phyloP scores from a whole-genome alignment of 2,329 filamentous ascomycete species.

The Stemphylium lycopersici region DNA sequence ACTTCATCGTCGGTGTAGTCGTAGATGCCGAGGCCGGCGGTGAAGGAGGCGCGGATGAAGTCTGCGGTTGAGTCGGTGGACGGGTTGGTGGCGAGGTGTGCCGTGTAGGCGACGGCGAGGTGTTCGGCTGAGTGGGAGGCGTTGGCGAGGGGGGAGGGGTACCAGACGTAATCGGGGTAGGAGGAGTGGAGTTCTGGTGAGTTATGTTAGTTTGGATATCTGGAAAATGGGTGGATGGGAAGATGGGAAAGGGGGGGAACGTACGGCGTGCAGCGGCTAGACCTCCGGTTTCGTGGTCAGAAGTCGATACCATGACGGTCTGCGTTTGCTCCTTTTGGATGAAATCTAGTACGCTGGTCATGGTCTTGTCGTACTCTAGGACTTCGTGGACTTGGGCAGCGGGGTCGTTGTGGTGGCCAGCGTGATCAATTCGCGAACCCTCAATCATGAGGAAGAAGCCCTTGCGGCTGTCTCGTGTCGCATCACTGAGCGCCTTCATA shows the following conservation, averaged over 20 bases:
- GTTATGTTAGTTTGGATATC: not conserved
- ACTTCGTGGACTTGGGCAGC: slow-evolving; percentile 75
- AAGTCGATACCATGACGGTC: slow-evolving; percentile 84
- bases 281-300: slow-evolving; percentile 95
- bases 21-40: slow-evolving; percentile 74
- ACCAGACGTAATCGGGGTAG: slow-evolving; percentile 79
- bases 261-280: slow-evolving; percentile 78
- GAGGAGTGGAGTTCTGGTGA: slow-evolving; percentile 60
- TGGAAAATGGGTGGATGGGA: slow-evolving; percentile 13
- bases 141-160: slow-evolving; percentile 80
- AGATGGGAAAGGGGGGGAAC: slow-evolving; percentile 29
- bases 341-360: slow-evolving; percentile 83
- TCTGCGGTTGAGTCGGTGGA: slow-evolving; percentile 41
- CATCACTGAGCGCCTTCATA: slow-evolving; percentile 76
- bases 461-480: slow-evolving; percentile 81
- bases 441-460: slow-evolving; percentile 99
- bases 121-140: slow-evolving; percentile 76
- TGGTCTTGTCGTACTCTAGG: slow-evolving; percentile 89
- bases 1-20: slow-evolving; percentile 77
- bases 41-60: slow-evolving; percentile 74
- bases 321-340: slow-evolving; percentile 74
- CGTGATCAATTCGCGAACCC: slow-evolving; percentile 93
- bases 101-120: slow-evolving; percentile 66
- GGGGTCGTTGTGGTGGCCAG: slow-evolving; percentile 69
- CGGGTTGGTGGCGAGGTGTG: slow-evolving; percentile 58